Conservation (phyloP, 331 rosid genomes). For the Quercus tomentella region DNA sequence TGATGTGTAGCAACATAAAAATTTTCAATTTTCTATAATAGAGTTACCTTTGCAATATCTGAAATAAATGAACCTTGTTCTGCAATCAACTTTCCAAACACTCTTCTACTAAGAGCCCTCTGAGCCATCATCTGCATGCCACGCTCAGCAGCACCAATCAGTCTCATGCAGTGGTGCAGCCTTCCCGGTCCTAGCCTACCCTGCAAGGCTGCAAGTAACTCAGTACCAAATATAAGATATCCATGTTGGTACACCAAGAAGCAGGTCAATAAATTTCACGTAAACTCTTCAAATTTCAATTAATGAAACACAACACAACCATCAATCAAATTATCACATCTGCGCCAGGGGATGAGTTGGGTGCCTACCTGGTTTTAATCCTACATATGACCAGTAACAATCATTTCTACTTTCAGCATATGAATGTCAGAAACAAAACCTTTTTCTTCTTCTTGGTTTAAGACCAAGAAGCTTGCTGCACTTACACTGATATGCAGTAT, state of each 20-base stretch:
- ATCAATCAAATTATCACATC: not conserved
- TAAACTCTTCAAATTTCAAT: not conserved
- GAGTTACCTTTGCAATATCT: conserved; percentile 73
- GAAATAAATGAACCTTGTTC: conserved; percentile 86
- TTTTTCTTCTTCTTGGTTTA: not conserved
- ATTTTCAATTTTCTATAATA: not conserved
- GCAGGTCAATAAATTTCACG: not conserved
- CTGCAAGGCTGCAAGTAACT: conserved; percentile 68
- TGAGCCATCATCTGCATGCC: conserved; percentile 83
- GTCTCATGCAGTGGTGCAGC: conserved; percentile 97
- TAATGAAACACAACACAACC: not conserved
- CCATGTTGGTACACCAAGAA: not conserved
- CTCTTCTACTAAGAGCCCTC: conserved; percentile 77
- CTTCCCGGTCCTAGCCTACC: conserved; percentile 97
- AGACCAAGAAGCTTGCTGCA: not conserved
- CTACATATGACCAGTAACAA: not conserved
- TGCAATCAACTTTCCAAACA: conserved; percentile 85
- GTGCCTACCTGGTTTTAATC: too few species aligned
- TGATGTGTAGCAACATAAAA: not conserved
- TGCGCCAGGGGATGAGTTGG: too few species aligned
- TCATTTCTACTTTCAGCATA: not conserved
- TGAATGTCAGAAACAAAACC: not conserved
- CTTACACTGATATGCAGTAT: not conserved
- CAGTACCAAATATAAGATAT: not conserved
- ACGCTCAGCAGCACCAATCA: conserved; percentile 89